Conservation (phyloP, 2,329 filamentous ascomycete species). For the Trichoderma hamatum region DNA sequence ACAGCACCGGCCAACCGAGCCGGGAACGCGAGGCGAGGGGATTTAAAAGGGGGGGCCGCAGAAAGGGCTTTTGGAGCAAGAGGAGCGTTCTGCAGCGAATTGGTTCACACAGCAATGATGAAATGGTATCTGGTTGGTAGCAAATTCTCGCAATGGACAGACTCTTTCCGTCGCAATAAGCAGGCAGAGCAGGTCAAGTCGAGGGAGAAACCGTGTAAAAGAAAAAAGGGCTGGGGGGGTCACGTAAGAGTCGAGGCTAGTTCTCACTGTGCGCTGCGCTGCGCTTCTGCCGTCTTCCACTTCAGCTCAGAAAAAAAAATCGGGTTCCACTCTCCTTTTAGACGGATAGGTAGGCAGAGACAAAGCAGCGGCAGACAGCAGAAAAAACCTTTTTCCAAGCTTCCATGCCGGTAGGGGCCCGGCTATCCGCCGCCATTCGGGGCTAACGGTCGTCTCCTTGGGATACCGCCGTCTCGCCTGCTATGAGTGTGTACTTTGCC, state of each 20-base stretch:
- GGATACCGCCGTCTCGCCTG: background rate
- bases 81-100: background rate
- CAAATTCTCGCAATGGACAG: background rate
- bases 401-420: background rate
- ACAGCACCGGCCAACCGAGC: conserved; percentile 1
- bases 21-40: background rate
- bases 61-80: background rate
- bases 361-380: background rate
- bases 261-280: background rate
- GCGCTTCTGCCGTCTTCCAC: background rate
- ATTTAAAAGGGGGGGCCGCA: background rate
- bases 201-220: conserved; percentile 3
- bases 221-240: background rate
- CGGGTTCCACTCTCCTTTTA: background rate
- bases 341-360: background rate
- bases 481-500: background rate
- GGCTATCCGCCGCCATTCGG: background rate
- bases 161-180: background rate
- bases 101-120: background rate
- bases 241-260: background rate
- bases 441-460: background rate
- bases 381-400: background rate
- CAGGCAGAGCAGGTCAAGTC: background rate
- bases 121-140: background rate
- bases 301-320: background rate